phyloP scores from a whole-genome alignment of 225 moss, liverwort and hornwort species.

The Marchantia paleacea region DNA sequence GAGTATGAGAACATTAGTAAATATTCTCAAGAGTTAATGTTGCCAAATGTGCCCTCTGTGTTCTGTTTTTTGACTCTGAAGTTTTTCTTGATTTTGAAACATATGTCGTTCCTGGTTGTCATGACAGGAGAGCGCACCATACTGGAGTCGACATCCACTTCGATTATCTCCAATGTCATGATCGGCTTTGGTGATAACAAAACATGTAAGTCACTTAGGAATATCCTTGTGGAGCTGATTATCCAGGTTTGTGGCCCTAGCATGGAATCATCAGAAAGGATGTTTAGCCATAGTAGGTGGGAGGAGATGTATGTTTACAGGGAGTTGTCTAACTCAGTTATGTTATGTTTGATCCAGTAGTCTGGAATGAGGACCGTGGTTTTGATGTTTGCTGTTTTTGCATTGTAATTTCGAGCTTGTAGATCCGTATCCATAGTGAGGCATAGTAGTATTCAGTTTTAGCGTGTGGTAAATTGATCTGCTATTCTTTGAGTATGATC shows the following conservation, averaged over 20 bases:
- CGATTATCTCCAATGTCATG: conserved; percentile 58
- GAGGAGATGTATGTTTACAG: too few species aligned
- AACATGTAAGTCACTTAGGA: conserved; percentile 54
- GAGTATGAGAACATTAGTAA: neutral
- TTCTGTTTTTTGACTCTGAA: neutral
- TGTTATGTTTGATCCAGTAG: too few species aligned
- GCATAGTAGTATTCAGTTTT: too few species aligned
- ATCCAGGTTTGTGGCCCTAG: too few species aligned
- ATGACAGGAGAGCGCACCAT: conserved; percentile 76
- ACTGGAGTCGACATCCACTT: conserved; percentile 59
- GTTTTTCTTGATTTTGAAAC: neutral
- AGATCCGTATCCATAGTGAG: too few species aligned
- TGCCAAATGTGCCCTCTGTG: neutral
- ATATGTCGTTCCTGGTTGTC: neutral
- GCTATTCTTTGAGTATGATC: too few species aligned
- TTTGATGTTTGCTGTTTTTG: too few species aligned
- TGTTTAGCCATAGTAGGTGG: neutral
- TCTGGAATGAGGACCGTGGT: too few species aligned
- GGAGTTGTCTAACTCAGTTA: too few species aligned
- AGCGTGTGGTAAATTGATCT: too few species aligned
- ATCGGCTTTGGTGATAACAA: conserved; percentile 58
- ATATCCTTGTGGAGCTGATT: too few species aligned
- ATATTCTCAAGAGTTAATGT: neutral
- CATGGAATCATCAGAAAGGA: neutral
- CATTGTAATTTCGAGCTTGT: too few species aligned